phyloP scores from a whole-genome alignment of 1,139 yeast genomes.

The Chernovozyma aurita region DNA sequence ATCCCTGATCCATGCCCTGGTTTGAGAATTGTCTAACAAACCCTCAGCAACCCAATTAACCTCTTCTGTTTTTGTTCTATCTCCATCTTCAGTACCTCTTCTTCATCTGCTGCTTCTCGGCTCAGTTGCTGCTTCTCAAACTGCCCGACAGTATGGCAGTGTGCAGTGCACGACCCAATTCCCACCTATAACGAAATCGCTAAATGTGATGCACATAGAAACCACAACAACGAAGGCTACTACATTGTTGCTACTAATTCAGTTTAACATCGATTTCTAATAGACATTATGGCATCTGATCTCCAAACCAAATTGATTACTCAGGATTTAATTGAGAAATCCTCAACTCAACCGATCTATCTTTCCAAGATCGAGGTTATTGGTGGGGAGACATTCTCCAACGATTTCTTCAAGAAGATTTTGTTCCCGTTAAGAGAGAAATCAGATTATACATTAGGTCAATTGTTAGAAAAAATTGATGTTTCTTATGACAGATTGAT shows the following conservation, averaged over 20 bases:
- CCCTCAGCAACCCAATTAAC: too few relatives aligned
- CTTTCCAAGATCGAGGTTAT: conserved; percentile 42
- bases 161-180: background rate
- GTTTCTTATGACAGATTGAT: conserved; percentile 24
- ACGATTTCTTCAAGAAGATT: conserved; percentile 42
- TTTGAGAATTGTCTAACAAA: too few relatives aligned
- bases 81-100: too few relatives aligned
- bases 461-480: conserved; percentile 29
- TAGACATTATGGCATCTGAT: conserved; percentile 11
- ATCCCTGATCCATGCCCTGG: too few relatives aligned
- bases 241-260: background rate
- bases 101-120: too few relatives aligned
- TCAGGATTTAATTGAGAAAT: conserved; percentile 28
- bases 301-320: conserved; percentile 27
- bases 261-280: too few relatives aligned
- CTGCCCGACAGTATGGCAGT: too few relatives aligned
- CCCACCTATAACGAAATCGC: background rate
- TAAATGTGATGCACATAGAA: background rate
- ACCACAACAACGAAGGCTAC: background rate
- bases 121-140: too few relatives aligned
- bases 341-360: conserved; percentile 39
- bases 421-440: conserved; percentile 39
- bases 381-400: conserved; percentile 48
- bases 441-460: conserved; percentile 44
- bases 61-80: too few relatives aligned